phyloP scores from a whole-genome alignment of 2,329 filamentous ascomycete species.

The Dactylella cylindrospora region DNA sequence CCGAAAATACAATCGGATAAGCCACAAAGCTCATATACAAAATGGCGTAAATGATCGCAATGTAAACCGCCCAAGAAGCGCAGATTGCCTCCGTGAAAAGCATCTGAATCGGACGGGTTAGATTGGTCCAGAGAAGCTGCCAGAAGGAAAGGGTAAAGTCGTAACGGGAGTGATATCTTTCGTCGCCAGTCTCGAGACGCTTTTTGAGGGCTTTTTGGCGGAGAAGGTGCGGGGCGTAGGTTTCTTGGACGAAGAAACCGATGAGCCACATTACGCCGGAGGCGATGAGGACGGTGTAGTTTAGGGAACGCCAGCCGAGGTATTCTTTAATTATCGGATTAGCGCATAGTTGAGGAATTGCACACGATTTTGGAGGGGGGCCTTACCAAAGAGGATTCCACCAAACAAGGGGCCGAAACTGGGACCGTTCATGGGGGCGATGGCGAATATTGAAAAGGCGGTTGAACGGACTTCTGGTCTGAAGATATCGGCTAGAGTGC shows the following conservation, averaged over 20 bases:
- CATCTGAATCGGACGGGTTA: slow-evolving; percentile 76
- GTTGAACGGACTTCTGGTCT: slow-evolving; percentile 75
- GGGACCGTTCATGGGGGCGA: slow-evolving; percentile 80
- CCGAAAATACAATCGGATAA: slow-evolving; percentile 57
- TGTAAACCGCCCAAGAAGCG: slow-evolving; percentile 72
- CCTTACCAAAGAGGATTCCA: slow-evolving; percentile 65
- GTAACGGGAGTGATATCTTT: slow-evolving; percentile 76
- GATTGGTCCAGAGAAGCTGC: slow-evolving; percentile 70
- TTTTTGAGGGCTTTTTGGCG: slow-evolving; percentile 65
- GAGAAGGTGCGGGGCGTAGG: slow-evolving; percentile 72
- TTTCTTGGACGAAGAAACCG: slow-evolving; percentile 68
- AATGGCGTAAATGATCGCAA: slow-evolving; percentile 78
- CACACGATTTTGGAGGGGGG: slow-evolving; percentile 50
- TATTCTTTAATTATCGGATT: slow-evolving; percentile 56
- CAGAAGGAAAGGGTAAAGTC: slow-evolving; percentile 63
- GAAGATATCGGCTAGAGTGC: slow-evolving; percentile 80
- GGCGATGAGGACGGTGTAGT: slow-evolving; percentile 77
- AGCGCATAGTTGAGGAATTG: not conserved
- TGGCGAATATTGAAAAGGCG: slow-evolving; percentile 79
- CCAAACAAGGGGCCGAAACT: slow-evolving; percentile 69
- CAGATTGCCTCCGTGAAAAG: slow-evolving; percentile 76
- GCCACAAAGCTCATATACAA: slow-evolving; percentile 85
- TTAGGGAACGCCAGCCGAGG: slow-evolving; percentile 84
- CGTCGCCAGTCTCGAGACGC: slow-evolving; percentile 69
- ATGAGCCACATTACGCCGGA: slow-evolving; percentile 63